These are phyloP conservation scores for Daldinia childiae DNA, from an alignment of 495 filamentous ascomycete genomes.

Conservation along the genomic window DNA sequence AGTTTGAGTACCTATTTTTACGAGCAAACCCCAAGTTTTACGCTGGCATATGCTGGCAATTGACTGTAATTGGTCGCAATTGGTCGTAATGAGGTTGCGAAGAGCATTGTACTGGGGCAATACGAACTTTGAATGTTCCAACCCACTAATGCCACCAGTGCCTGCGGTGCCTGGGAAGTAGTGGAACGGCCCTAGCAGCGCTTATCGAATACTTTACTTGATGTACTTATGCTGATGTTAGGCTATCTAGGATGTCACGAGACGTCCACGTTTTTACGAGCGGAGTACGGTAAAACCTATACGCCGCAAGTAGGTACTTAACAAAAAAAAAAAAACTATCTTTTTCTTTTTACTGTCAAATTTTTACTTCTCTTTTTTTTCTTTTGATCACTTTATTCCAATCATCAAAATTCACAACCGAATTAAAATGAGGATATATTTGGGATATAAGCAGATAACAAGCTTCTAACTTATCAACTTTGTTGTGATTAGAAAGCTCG, in stretches of 20 bases:
- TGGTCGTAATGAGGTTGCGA: background rate
- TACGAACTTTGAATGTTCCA: slow-evolving; percentile 20
- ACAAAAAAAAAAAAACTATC: background rate
- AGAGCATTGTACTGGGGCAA: slow-evolving; percentile 11
- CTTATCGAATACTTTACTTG: background rate
- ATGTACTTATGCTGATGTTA: background rate
- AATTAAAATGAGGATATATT: background rate
- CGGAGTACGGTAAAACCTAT: background rate
- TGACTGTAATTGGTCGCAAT: background rate
- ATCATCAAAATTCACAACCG: background rate
- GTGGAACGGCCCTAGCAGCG: background rate
- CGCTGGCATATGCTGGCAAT: background rate
- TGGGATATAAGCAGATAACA: background rate
- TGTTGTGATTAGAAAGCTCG: background rate
- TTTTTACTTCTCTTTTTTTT: background rate
- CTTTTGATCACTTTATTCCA: background rate
- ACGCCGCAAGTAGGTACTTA: background rate
- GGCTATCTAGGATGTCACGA: background rate
- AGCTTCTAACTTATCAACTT: background rate
- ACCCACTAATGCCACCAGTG: background rate
- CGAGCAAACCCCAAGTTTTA: background rate
- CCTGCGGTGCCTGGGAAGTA: background rate
- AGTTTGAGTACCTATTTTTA: slow-evolving; percentile 3
- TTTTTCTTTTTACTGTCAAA: background rate
- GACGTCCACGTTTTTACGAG: background rate